Conservation (phyloP, 192 early-diverging fungal genomes). For the Spizellomyces punctatus region DNA sequence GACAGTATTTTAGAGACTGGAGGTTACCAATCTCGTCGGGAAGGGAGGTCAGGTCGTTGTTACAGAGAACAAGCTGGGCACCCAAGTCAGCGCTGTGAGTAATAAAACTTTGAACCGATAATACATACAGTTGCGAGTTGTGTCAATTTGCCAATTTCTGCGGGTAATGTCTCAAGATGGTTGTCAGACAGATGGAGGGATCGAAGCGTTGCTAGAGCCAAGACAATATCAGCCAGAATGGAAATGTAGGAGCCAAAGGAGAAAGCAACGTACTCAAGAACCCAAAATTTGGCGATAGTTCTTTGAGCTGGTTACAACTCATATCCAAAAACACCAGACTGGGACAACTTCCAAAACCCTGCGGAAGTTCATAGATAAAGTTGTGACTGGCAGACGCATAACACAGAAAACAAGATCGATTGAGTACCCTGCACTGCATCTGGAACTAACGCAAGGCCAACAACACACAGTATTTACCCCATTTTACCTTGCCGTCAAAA, state of each 20-base stretch:
- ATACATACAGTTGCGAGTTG: constrained; percentile 36
- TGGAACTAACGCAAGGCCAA: too few species aligned
- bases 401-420: too few species aligned
- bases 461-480: too few species aligned
- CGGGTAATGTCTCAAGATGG: constrained; percentile 35
- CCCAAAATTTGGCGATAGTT: constrained; percentile 45
- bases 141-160: constrained; percentile 45
- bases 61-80: constrained; percentile 31
- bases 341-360: constrained; percentile 43
- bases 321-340: constrained; percentile 42
- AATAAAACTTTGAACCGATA: background rate
- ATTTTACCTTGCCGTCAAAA: constrained; percentile 23
- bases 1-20: constrained; percentile 5
- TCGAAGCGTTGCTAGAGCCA: constrained; percentile 32
- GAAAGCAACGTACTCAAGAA: constrained; percentile 32
- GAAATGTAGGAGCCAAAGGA: background rate
- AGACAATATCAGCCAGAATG: background rate
- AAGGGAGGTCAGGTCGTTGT: constrained; percentile 37
- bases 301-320: constrained; percentile 40
- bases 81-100: background rate
- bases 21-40: constrained; percentile 36
- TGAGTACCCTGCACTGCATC: too few species aligned
- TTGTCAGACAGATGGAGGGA: constrained; percentile 46
- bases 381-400: constrained; percentile 29
- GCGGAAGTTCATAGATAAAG: constrained; percentile 38